phyloP scores from a whole-genome alignment of 257 asterid species.

The Solanum tarijense region DNA sequence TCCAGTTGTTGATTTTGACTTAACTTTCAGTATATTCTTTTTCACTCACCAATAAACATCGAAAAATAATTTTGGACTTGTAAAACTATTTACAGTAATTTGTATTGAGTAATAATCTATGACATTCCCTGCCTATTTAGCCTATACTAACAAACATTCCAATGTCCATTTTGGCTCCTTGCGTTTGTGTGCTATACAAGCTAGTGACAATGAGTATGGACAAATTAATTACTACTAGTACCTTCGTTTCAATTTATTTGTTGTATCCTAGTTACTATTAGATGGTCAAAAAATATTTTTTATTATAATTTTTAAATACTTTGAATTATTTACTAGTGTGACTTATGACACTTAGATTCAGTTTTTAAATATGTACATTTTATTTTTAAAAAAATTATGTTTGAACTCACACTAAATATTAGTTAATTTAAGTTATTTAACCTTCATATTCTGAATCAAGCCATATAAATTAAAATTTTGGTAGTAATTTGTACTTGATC shows the following conservation, averaged over 20 bases:
- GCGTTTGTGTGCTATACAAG: neutral
- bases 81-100: neutral
- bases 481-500: neutral
- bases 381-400: too few species aligned
- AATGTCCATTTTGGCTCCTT: neutral
- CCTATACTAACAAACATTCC: neutral
- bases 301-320: too few species aligned
- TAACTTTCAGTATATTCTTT: neutral
- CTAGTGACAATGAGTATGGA: neutral
- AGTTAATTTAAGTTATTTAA: too few species aligned
- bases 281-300: neutral
- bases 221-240: too few species aligned
- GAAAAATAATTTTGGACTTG: neutral
- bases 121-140: neutral
- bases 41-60: neutral
- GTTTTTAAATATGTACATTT: too few species aligned
- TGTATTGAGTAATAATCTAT: neutral
- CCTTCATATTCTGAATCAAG: too few species aligned
- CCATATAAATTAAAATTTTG: too few species aligned
- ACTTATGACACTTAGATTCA: neutral
- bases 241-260: too few species aligned
- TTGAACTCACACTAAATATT: neutral
- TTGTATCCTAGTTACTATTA: neutral
- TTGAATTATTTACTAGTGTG: too few species aligned
- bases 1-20: neutral